Percentiles rank a stretch among this genome's conserved stretches.
Conservation (phyloP, 768 basidiomycete genomes). For the Terana coerulea region DNA sequence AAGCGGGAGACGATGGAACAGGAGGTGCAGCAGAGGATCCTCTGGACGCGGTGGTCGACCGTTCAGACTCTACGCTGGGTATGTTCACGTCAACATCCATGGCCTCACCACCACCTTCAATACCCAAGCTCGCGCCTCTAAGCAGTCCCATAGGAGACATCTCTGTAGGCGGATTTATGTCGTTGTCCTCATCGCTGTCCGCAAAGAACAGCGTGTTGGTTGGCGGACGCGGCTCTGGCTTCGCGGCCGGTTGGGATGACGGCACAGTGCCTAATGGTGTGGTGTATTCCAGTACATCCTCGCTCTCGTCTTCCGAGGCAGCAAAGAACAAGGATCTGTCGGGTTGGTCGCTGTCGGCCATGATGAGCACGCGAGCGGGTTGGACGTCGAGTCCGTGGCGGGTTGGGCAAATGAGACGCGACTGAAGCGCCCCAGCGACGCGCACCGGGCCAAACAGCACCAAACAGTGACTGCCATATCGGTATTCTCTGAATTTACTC, state of each 20-base stretch:
- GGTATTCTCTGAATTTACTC: slow-evolving; percentile 1
- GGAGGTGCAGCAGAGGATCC: slow-evolving; percentile 29
- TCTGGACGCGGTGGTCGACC: slow-evolving; percentile 40
- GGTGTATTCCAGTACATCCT: slow-evolving; percentile 8
- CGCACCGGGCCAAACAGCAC: slow-evolving; percentile 18
- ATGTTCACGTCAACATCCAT: slow-evolving; percentile 11
- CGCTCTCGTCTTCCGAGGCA: slow-evolving; percentile 49
- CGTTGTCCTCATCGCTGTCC: slow-evolving; percentile 43
- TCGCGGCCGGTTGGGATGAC: not conserved
- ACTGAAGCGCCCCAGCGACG: slow-evolving; percentile 21
- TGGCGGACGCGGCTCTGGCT: slow-evolving; percentile 4
- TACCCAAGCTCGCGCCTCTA: slow-evolving; percentile 1
- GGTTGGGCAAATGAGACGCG: slow-evolving; percentile 5
- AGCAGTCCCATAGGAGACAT: slow-evolving; percentile 12
- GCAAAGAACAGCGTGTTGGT: slow-evolving; percentile 37
- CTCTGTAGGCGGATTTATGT: not conserved
- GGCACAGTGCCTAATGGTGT: slow-evolving; percentile 9
- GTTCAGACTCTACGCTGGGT: not conserved
- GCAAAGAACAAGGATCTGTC: slow-evolving; percentile 49
- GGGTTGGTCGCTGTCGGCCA: slow-evolving; percentile 13
- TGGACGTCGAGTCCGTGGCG: not conserved
- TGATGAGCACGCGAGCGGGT: slow-evolving; percentile 5
- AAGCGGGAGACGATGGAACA: slow-evolving; percentile 24
- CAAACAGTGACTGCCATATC: slow-evolving; percentile 13
- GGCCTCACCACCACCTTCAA: not conserved